phyloP scores from a whole-genome alignment of 2,329 filamentous ascomycete genomes.

The Clarireedia homoeocarpa region DNA sequence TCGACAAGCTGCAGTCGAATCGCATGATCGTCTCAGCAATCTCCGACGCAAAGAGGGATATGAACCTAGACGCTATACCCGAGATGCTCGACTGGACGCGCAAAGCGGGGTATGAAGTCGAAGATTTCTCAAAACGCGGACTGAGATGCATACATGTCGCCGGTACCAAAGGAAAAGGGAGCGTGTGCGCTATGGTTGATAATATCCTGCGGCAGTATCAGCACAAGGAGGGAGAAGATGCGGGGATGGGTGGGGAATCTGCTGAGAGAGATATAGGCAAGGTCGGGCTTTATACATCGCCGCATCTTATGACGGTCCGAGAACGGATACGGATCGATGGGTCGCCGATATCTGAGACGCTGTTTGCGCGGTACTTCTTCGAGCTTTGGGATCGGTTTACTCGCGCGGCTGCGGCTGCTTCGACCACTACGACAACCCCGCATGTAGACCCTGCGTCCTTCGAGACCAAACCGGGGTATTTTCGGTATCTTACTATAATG shows the following conservation, averaged over 20 bases:
- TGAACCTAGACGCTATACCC: constrained; percentile 25
- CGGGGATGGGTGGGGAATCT: constrained; percentile 3
- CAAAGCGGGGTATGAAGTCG: constrained; percentile 22
- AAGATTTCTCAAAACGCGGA: constrained; percentile 19
- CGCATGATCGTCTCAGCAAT: constrained; percentile 17
- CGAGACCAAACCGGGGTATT: constrained; percentile 71
- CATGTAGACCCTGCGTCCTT: constrained; percentile 8
- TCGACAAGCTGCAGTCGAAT: constrained; percentile 25
- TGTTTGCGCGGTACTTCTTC: constrained; percentile 60
- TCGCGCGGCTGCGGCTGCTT: constrained; percentile 22
- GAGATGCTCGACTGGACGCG: constrained; percentile 29
- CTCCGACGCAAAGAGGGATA: constrained; percentile 13
- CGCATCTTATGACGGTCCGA: constrained; percentile 60
- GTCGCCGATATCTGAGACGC: constrained; percentile 45
- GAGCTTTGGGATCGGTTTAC: constrained; percentile 53
- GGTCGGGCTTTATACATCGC: constrained; percentile 60
- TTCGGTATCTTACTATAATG: constrained; percentile 83
- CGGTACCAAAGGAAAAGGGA: constrained; percentile 82
- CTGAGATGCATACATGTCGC: constrained; percentile 65
- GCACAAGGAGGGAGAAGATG: constrained; percentile 4
- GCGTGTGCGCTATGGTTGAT: constrained; percentile 59
- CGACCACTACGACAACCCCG: constrained; percentile 8
- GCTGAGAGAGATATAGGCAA: constrained; percentile 14
- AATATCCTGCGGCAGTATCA: constrained; percentile 53
- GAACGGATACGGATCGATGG: constrained; percentile 60